phyloP scores from a whole-genome alignment of 148 eudicot genomes.

The Rhododendron mucronatum region DNA sequence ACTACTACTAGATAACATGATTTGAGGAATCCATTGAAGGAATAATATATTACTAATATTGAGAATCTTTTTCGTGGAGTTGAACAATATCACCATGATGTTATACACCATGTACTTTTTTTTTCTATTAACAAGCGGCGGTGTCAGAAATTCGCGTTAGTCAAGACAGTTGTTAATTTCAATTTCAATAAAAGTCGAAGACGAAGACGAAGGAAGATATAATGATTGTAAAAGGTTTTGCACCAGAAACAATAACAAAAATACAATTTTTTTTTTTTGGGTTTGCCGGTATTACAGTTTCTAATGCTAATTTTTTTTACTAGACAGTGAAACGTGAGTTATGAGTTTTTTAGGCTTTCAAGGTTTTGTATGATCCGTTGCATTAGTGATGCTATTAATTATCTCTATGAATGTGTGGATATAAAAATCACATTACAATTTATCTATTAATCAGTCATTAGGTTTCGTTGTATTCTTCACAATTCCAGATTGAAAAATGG shows the following conservation, averaged over 20 bases:
- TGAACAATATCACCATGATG: neutral
- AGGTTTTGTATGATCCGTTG: no score
- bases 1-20: neutral
- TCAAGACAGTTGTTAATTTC: neutral
- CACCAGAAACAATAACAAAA: neutral
- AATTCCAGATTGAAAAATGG: no score
- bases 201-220: neutral
- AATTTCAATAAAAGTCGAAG: neutral
- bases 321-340: no score
- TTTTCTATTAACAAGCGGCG: neutral
- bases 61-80: neutral
- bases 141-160: neutral
- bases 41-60: neutral
- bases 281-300: neutral
- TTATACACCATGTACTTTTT: neutral
- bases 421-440: no score
- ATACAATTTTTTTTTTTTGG: no score
- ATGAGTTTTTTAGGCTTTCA: no score
- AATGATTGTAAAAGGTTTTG: neutral
- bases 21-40: neutral
- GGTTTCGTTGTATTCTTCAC: no score
- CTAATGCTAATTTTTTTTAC: neutral
- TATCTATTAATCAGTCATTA: no score
- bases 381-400: no score
- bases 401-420: no score